Percentiles rank a stretch among this genome's conserved stretches.
Conservation (phyloP, 306 rosid genomes). For the Coriaria nepalensis region DNA sequence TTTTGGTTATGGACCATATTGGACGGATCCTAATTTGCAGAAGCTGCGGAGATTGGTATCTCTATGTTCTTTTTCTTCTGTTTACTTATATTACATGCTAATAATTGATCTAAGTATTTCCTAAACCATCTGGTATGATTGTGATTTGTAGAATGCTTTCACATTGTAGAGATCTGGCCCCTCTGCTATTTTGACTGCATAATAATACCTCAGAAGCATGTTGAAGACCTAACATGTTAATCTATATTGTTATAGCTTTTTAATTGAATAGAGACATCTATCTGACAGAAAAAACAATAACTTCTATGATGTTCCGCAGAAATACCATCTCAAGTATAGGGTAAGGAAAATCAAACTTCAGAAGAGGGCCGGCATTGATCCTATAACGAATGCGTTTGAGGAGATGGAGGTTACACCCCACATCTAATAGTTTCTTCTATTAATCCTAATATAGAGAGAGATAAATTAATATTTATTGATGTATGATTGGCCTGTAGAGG, state of each 20-base stretch:
- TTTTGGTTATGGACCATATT: slow-evolving; percentile 71
- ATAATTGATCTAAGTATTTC: slow-evolving; percentile 13
- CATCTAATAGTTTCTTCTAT: slow-evolving; percentile 8
- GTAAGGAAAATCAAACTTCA: slow-evolving; percentile 26
- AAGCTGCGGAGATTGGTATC: slow-evolving; percentile 67
- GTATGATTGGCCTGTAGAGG: slow-evolving; percentile 50
- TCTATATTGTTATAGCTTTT: too few species aligned
- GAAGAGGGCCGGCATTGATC: slow-evolving; percentile 73
- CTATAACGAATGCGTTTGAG: slow-evolving; percentile 83
- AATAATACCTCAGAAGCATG: too few species aligned
- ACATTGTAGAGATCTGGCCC: not conserved
- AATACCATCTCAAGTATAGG: slow-evolving; percentile 33
- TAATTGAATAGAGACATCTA: too few species aligned
- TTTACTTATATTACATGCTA: slow-evolving; percentile 5
- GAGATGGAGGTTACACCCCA: slow-evolving; percentile 60
- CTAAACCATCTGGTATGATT: not conserved
- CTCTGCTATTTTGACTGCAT: not conserved
- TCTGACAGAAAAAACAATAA: not conserved
- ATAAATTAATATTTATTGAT: slow-evolving; percentile 18
- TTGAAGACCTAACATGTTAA: too few species aligned
- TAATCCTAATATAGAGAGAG: slow-evolving; percentile 4
- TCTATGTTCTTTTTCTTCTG: slow-evolving; percentile 18
- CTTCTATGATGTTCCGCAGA: slow-evolving; percentile 39
- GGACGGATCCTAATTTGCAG: slow-evolving; percentile 52
- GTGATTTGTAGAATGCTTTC: not conserved